Base-by-base conservation (phyloP, 768 basidiomycete species). In the Fomitopsis serialis region DNA sequence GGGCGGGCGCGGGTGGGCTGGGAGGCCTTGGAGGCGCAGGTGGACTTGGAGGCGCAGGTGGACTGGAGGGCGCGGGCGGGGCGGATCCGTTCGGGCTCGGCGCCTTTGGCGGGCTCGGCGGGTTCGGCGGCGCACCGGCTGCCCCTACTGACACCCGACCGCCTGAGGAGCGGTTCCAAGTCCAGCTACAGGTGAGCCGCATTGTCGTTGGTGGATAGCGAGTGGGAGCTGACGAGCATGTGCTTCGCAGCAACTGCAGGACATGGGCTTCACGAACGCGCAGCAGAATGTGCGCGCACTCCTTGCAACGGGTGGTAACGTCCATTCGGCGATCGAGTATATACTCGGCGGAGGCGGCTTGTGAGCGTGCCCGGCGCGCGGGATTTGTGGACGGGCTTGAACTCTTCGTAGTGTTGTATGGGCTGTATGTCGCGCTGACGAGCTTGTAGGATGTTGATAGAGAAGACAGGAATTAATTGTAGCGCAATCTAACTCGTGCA, bases 221-320 rank as follows among this genome's bases (percentile, higher is more conserved):
- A 11, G 11, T 22, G 44, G 27, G 4, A 11, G 21, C 19, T 34
- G 43, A 23, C 27, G 24, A 2, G 17, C 22, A 10, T 11, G 29
- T 32, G 29, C 29, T 5, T 32, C 21, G 12, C 59, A 92, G 89
- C 92, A 95, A 85, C 68, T 98, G 63, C 87, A 92, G 66, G 90
- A 89, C 55, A 98, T 98, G 96, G 95, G 92, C 1, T 92, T 98
- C 69, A 81, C 78, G 48, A 93, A 96, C 53, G 92, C 92, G 8
- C 68, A 80, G 40, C 90, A 93, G 77, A 98, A 98, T 66, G 77
- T 98, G 7, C 78, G 94, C 3, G 94, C 96, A 4, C 73, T 98
- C 42, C 77, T 92, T 9, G 92, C 91, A 46, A 94, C 93, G 0
- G 92, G 83, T n/a, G 94, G 95, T 11, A 94, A 93, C 61, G 91